Conservation (phyloP, 2,329 filamentous ascomycete genomes). For the Xenosphaeropsis pyriputrescens region DNA sequence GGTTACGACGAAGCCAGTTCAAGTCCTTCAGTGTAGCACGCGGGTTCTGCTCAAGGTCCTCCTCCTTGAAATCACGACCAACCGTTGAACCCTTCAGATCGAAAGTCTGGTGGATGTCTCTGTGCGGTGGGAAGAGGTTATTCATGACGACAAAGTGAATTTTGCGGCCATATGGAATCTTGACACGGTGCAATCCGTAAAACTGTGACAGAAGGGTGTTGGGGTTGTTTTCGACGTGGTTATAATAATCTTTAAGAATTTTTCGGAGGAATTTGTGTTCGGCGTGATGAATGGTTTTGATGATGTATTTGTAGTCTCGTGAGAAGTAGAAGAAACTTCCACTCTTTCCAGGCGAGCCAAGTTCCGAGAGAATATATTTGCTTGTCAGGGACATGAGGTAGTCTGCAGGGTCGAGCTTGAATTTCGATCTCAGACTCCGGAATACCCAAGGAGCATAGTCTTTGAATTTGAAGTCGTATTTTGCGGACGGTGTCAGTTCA, state of each 20-base stretch:
- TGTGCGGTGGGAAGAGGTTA: conserved; percentile 92
- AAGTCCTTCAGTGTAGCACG: conserved; percentile 90
- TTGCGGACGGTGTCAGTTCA: conserved; percentile 91
- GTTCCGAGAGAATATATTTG: conserved; percentile 95
- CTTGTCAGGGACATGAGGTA: conserved; percentile 96
- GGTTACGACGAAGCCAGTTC: conserved; percentile 82
- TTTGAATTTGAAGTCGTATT: conserved; percentile 99
- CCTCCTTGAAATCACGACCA: conserved; percentile 80
- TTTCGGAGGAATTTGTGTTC: conserved; percentile 82
- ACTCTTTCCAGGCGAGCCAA: conserved; percentile 94
- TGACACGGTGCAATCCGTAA: conserved; percentile 91
- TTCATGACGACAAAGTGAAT: conserved; percentile 99
- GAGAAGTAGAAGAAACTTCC: conserved; percentile 99
- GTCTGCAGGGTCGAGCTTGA: conserved; percentile 88
- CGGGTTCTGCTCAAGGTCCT: conserved; percentile 76
- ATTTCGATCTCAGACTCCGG: conserved; percentile 73
- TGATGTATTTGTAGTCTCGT: conserved; percentile 98
- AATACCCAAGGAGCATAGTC: conserved; percentile 99
- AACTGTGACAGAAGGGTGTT: conserved; percentile 97
- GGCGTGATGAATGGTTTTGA: conserved; percentile 96
- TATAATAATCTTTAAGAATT: conserved; percentile 82
- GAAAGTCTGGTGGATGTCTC: conserved; percentile 94
- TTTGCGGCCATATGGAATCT: conserved; percentile 95
- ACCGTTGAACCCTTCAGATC: conserved; percentile 95
- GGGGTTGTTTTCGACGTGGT: conserved; percentile 82